phyloP scores from a whole-genome alignment of 2,329 filamentous ascomycete species.

The Calonectria hawksworthii region DNA sequence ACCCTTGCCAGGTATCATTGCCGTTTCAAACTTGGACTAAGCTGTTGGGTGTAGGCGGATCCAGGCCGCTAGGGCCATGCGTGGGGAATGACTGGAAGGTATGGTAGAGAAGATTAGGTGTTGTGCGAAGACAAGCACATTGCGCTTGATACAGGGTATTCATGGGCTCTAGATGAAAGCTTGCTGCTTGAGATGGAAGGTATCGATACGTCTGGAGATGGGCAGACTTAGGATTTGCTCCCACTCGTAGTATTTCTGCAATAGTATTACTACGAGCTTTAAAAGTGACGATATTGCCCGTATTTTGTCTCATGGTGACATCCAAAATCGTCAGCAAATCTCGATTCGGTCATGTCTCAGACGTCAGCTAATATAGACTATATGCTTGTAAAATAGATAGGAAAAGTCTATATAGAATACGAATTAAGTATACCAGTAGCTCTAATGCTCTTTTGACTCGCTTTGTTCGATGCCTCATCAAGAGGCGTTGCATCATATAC shows the following conservation, averaged over 20 bases:
- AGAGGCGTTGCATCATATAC: background rate
- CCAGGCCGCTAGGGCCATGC: background rate
- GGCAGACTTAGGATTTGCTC: background rate
- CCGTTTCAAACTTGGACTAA: background rate
- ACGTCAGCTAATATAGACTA: background rate
- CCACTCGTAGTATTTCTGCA: background rate
- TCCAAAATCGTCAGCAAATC: background rate
- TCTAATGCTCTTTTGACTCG: background rate
- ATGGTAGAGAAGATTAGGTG: too few species aligned
- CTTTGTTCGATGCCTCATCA: too few species aligned
- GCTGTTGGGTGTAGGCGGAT: background rate
- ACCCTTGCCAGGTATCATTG: background rate
- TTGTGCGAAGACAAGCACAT: background rate
- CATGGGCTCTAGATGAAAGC: background rate
- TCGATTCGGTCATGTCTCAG: background rate
- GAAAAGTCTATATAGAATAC: background rate
- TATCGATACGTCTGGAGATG: background rate
- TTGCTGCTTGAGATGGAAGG: too few species aligned
- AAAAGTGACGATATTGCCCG: too few species aligned
- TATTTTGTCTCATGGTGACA: background rate
- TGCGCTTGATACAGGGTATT: background rate
- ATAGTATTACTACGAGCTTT: background rate
- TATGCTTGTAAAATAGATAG: background rate
- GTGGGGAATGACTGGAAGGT: background rate
- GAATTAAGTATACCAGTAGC: background rate